phyloP scores from a whole-genome alignment of 1,139 yeast genomes.

The Diutina sp. region DNA sequence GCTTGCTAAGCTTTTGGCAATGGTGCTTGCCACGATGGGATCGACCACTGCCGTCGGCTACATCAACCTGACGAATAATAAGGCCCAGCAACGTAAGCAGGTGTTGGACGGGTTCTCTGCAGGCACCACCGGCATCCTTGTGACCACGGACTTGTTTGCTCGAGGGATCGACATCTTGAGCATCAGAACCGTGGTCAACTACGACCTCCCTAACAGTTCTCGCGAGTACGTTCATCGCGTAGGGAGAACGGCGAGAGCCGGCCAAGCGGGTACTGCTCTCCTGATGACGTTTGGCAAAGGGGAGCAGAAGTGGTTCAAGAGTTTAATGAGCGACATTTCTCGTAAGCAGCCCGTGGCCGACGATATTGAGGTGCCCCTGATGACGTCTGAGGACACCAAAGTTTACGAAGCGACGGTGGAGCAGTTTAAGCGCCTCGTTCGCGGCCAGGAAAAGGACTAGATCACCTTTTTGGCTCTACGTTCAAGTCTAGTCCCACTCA shows the following conservation, averaged over 20 bases:
- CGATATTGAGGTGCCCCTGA: not conserved
- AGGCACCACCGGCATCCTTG: slow-evolving; percentile 40
- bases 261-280: slow-evolving; percentile 60
- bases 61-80: slow-evolving; percentile 39
- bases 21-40: slow-evolving; percentile 23
- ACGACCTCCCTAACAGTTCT: slow-evolving; percentile 79
- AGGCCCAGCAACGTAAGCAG: slow-evolving; percentile 25
- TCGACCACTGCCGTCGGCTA: slow-evolving; percentile 10
- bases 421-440: slow-evolving; percentile 53
- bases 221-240: slow-evolving; percentile 92
- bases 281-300: slow-evolving; percentile 63
- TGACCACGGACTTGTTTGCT: slow-evolving; percentile 87
- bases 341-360: not conserved
- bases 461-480: too few species aligned
- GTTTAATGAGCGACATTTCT: not conserved
- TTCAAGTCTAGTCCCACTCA: too few species aligned
- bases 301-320: slow-evolving; percentile 49
- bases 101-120: slow-evolving; percentile 44
- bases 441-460: not conserved
- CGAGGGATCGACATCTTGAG: slow-evolving; percentile 81
- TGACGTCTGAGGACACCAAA: slow-evolving; percentile 9
- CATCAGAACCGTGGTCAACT: slow-evolving; percentile 70
- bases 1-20: slow-evolving; percentile 45
- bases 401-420: slow-evolving; percentile 67
- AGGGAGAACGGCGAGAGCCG: slow-evolving; percentile 95